Evolutionary conservation across 2,329 filamentous ascomycete species (phyloP).

Genomic region (Lizonia empirigonia): DNA sequence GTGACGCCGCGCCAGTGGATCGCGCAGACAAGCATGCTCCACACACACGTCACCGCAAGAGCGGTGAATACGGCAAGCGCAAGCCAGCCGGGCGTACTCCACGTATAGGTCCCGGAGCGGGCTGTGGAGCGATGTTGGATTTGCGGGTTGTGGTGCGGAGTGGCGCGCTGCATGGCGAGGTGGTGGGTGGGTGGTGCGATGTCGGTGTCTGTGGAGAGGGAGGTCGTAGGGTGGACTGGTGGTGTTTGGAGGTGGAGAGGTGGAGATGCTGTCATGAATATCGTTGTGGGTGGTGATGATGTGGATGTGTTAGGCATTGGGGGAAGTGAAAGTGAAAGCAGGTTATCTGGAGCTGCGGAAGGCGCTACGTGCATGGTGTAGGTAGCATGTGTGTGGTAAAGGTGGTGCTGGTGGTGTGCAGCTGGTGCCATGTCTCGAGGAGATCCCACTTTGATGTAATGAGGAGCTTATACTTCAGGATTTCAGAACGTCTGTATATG

Average conservation of each 20-base stretch:
- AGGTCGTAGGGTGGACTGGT: too few species aligned
- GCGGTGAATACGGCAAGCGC: not conserved
- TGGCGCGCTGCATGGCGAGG: not conserved
- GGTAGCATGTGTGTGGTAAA: not conserved
- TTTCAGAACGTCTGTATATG: too few species aligned
- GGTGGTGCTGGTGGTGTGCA: not conserved
- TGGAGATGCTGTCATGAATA: too few species aligned
- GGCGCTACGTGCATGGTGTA: not conserved
- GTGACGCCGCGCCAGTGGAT: not conserved
- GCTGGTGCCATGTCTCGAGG: slow-evolving; percentile 3
- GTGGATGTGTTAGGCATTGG: not conserved
- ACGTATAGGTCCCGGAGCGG: not conserved
- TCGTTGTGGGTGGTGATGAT: too few species aligned
- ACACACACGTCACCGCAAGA: not conserved
- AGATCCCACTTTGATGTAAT: too few species aligned
- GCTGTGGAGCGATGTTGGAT: not conserved
- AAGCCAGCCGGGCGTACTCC: not conserved
- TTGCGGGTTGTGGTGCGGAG: too few species aligned
- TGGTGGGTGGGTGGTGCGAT: not conserved
- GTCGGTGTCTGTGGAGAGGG: not conserved
- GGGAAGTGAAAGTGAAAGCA: not conserved
- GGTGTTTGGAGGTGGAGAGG: too few species aligned
- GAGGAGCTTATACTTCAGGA: too few species aligned
- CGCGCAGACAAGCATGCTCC: not conserved
- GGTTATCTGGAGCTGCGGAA: not conserved